A percentile compares a stretch with the other conserved stretches of the same genome.
These are phyloP conservation scores for Haberlea rhodopensis DNA, from an alignment of 257 asterid species.

Conservation along the genomic window DNA sequence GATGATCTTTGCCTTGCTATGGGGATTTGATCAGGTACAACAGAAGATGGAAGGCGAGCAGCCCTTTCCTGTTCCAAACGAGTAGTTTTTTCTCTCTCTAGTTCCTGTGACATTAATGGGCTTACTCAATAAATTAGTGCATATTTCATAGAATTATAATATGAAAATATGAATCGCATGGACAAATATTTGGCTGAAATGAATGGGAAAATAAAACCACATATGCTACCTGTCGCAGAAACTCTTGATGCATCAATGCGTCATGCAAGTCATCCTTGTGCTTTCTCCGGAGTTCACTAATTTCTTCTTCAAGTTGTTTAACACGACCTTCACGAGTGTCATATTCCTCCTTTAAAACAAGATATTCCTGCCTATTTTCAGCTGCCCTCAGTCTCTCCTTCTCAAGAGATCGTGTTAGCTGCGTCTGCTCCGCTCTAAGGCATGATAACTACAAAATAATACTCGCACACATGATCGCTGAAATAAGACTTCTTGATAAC, in stretches of 20 bases:
- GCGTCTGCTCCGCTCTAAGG: constrained; percentile 98
- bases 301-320: constrained; percentile 73
- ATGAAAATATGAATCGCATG: not conserved
- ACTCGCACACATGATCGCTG: constrained; percentile 32
- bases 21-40: constrained; percentile 58
- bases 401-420: constrained; percentile 78
- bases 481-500: constrained; percentile 22
- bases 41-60: constrained; percentile 52
- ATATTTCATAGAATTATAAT: constrained; percentile 1
- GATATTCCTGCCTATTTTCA: constrained; percentile 87
- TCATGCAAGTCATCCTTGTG: constrained; percentile 93
- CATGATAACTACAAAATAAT: constrained; percentile 75
- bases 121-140: constrained; percentile 15
- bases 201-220: constrained; percentile 12
- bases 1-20: constrained; percentile 56
- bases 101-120: constrained; percentile 46
- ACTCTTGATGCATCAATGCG: constrained; percentile 73
- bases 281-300: constrained; percentile 74
- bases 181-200: not conserved
- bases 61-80: constrained; percentile 83
- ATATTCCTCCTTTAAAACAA: constrained; percentile 92
- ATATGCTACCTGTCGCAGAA: constrained; percentile 70
- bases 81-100: constrained; percentile 84
- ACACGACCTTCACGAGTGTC: constrained; percentile 86
- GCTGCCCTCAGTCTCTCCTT: constrained; percentile 92